phyloP scores from a whole-genome alignment of 768 basidiomycete genomes.

The Rhizopogon vinicolor region DNA sequence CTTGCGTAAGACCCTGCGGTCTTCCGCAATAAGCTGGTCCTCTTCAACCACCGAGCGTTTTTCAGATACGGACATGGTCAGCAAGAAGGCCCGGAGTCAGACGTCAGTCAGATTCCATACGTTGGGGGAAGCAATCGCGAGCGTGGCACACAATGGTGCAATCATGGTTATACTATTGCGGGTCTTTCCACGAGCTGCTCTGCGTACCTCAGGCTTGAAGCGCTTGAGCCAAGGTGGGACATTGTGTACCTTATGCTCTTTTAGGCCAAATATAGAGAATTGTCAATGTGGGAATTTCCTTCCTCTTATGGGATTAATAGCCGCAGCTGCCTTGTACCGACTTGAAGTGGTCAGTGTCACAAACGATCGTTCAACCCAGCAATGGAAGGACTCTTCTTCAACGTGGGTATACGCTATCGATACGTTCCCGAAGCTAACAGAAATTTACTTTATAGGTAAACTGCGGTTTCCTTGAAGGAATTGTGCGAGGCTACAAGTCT shows the following conservation, averaged over 20 bases:
- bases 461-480: conserved; percentile 73
- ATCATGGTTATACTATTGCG: neutral
- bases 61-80: conserved; percentile 8
- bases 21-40: conserved; percentile 7
- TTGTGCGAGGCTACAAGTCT: conserved; percentile 89
- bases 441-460: conserved; percentile 50
- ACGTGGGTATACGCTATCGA: conserved; percentile 43
- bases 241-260: no score
- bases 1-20: conserved; percentile 26
- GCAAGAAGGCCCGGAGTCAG: neutral
- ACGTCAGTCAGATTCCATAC: neutral
- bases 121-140: neutral
- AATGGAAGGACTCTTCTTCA: conserved; percentile 91
- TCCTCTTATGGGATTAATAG: conserved; percentile 6
- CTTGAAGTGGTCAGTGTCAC: no score
- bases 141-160: conserved; percentile 1
- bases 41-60: conserved; percentile 7
- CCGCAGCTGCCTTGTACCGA: no score
- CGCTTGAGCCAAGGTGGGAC: no score
- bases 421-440: neutral
- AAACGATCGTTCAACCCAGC: neutral
- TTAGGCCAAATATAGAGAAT: no score
- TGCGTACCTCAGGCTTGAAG: no score
- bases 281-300: conserved; percentile 12
- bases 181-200: neutral